These are phyloP conservation scores for Penicillium sp. DNA, from an alignment of 2,329 filamentous ascomycete genomes.

Conservation along the genomic window DNA sequence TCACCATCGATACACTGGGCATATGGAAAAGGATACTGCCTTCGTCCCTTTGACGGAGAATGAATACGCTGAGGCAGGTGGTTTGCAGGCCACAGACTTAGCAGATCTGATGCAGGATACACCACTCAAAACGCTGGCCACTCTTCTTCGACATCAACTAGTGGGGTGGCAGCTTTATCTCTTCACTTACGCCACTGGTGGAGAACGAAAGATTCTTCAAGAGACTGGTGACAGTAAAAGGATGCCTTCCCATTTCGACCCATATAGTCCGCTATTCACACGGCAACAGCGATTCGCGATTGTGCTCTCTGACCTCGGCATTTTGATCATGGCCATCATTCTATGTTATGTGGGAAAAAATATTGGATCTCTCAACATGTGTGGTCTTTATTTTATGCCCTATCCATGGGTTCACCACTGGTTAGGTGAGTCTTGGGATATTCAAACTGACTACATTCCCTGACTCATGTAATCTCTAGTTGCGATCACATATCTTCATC, in stretches of 20 bases:
- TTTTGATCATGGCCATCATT: conserved; percentile 51
- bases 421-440: conserved; percentile 55
- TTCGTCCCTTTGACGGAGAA: conserved; percentile 56
- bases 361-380: conserved; percentile 60
- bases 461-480: conserved; percentile 44
- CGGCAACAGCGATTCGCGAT: not conserved
- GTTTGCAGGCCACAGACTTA: conserved; percentile 49
- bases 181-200: conserved; percentile 58
- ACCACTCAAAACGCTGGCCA: conserved; percentile 55
- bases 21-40: conserved; percentile 68
- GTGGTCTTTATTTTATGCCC: conserved; percentile 63
- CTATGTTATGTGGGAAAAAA: conserved; percentile 57
- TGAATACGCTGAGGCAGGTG: conserved; percentile 19
- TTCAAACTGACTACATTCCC: too few species aligned
- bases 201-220: conserved; percentile 21
- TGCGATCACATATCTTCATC: conserved; percentile 74
- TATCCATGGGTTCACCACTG: conserved; percentile 72
- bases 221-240: too few species aligned
- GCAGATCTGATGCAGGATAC: conserved; percentile 59
- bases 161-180: conserved; percentile 67
- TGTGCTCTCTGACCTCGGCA: conserved; percentile 59
- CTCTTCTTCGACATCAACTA: conserved; percentile 62
- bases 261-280: conserved; percentile 43
- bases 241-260: conserved; percentile 56
- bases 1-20: conserved; percentile 68